A percentile compares a stretch with the other conserved stretches of the same genome.
Evolutionary conservation across 148 eudicot genomes (phyloP).

Genomic region (Rhododendron ovatum): DNA sequence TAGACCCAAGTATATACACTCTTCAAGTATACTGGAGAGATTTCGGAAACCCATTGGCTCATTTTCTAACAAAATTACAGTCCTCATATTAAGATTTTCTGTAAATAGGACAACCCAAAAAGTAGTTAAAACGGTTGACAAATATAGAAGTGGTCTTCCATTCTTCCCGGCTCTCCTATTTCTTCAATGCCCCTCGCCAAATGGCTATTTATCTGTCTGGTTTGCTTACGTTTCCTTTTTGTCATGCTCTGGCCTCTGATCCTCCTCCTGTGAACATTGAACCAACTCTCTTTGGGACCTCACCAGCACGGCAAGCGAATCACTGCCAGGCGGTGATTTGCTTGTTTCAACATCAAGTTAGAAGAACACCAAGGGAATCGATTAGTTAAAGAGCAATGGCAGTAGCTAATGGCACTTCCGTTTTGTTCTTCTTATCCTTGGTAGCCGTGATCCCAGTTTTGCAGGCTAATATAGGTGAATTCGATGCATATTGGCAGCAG

Average conservation of each 20-base stretch:
- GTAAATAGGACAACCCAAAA: neutral
- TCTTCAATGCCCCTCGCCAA: neutral
- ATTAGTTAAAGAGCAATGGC: neutral
- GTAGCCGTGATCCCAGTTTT: neutral
- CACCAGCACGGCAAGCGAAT: neutral
- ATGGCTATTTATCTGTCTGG: neutral
- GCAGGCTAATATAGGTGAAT: neutral
- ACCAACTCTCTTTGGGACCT: neutral
- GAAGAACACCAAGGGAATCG: neutral
- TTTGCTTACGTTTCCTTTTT: neutral
- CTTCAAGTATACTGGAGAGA: too few species aligned
- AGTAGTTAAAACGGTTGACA: neutral
- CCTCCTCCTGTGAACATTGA: neutral
- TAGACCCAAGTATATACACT: too few species aligned
- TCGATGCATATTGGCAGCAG: constrained; percentile 8
- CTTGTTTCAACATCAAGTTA: neutral
- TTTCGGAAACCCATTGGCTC: too few species aligned
- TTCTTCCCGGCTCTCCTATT: constrained; percentile 3
- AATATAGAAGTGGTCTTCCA: constrained; percentile 1
- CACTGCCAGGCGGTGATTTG: neutral
- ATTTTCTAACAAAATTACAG: neutral
- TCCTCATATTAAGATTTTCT: neutral
- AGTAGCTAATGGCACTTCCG: neutral
- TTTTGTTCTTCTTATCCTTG: neutral
- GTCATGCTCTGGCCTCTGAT: neutral